phyloP scores from a whole-genome alignment of 768 basidiomycete species.

The Suillus americanus region DNA sequence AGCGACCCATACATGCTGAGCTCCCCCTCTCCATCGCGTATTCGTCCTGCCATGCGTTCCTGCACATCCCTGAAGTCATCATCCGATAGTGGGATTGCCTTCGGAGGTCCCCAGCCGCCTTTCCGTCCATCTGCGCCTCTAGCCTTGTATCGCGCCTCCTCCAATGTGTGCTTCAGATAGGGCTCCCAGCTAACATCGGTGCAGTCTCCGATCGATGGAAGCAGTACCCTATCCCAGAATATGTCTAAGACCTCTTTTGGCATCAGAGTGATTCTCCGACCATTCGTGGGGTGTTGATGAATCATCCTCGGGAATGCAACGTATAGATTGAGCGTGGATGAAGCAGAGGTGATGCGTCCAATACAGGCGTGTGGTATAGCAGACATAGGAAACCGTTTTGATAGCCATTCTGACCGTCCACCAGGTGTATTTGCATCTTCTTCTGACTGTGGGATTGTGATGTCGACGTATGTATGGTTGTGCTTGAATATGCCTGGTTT shows the following conservation, averaged over 20 bases:
- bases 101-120: not conserved
- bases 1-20: not conserved
- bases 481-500: not conserved
- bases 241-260: not conserved
- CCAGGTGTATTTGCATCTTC: not conserved
- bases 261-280: not conserved
- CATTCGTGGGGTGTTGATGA: not conserved
- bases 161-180: not conserved
- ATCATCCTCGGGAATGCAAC: too few species aligned
- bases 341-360: not conserved
- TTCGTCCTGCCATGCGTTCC: fast-evolving
- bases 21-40: not conserved
- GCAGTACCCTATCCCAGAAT: not conserved
- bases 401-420: not conserved
- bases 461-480: not conserved
- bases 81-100: not conserved
- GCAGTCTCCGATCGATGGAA: not conserved
- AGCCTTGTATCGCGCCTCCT: not conserved
- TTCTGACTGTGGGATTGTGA: not conserved
- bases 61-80: not conserved
- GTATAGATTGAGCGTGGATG: not conserved
- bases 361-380: not conserved
- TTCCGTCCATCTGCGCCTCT: not conserved
- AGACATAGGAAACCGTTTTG: not conserved
- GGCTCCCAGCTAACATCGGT: not conserved